These are phyloP conservation scores for Elymus sibiricus DNA, from an alignment of 176 grass and related monocot genomes.

Conservation along the genomic window DNA sequence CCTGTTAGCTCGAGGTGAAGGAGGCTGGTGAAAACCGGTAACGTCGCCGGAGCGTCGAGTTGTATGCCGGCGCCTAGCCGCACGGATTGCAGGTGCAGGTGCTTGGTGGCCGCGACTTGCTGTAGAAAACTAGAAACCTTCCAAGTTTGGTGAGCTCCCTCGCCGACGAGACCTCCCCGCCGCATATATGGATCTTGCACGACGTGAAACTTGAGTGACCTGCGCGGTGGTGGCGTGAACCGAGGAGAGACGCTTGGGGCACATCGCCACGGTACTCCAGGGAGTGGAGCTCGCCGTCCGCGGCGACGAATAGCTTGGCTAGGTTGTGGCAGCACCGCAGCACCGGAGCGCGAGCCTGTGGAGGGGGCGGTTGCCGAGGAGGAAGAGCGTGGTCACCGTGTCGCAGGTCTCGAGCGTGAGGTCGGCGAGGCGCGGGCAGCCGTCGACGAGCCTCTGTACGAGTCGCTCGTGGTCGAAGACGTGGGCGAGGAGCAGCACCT, in stretches of 20 bases:
- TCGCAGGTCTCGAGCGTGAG: conserved; percentile 12
- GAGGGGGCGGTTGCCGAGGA: not conserved
- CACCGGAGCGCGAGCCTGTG: not conserved
- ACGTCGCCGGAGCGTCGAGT: not conserved
- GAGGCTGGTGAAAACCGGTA: not conserved
- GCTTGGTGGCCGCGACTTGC: not conserved
- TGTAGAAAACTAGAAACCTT: not conserved
- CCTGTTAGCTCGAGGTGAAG: not conserved
- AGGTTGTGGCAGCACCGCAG: conserved; percentile 28
- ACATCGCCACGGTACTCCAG: not conserved
- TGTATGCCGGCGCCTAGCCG: not conserved
- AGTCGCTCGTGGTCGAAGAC: not conserved
- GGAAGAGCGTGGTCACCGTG: not conserved
- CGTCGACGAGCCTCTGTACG: conserved; percentile 2
- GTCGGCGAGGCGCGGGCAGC: conserved; percentile 4
- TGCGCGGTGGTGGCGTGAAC: not conserved
- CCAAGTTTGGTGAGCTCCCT: not conserved
- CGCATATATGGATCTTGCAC: not conserved
- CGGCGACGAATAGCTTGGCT: not conserved
- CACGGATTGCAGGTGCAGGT: not conserved
- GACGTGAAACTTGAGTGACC: not conserved
- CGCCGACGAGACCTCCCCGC: not conserved
- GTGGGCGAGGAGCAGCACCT: not conserved
- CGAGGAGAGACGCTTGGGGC: not conserved
- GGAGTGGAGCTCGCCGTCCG: not conserved